Percentiles rank a stretch among this genome's conserved stretches.
These are phyloP conservation scores for Chaetomium globosum DNA, from an alignment of 2,329 filamentous ascomycete species.

Conservation along the genomic window DNA sequence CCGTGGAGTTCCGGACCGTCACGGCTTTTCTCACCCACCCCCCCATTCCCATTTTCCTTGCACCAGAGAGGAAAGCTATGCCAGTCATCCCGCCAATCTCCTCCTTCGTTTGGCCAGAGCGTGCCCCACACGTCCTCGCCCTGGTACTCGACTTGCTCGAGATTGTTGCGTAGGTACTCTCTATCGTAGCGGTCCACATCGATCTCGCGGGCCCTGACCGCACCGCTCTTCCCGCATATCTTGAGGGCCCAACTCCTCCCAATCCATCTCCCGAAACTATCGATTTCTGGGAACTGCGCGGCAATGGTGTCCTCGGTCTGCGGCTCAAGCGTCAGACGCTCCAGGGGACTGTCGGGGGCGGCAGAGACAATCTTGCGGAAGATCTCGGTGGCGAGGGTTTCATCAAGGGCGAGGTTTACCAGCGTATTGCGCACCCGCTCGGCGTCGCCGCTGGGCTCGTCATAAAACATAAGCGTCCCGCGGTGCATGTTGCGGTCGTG, in stretches of 20 bases:
- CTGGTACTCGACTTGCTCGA: neutral
- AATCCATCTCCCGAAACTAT: neutral
- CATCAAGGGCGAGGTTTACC: neutral
- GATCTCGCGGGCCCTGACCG: neutral
- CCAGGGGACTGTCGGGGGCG: neutral
- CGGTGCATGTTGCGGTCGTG: too few relatives aligned
- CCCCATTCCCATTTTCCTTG: neutral
- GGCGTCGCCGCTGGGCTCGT: neutral
- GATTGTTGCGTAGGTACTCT: neutral
- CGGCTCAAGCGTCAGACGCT: neutral
- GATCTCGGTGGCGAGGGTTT: neutral
- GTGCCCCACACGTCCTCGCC: neutral
- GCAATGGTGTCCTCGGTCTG: neutral
- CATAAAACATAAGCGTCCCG: too few relatives aligned
- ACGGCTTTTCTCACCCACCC: neutral
- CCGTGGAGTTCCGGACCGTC: neutral
- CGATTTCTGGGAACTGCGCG: neutral
- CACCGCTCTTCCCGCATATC: neutral
- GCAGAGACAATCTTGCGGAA: neutral
- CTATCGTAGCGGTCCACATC: neutral
- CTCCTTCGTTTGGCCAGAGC: neutral
- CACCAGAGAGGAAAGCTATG: neutral
- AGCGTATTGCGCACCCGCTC: neutral
- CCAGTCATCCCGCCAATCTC: conserved; percentile 5
- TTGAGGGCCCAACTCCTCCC: neutral